These are phyloP conservation scores for Knoxia roxburghii DNA, from an alignment of 257 asterid species.

Conservation along the genomic window DNA sequence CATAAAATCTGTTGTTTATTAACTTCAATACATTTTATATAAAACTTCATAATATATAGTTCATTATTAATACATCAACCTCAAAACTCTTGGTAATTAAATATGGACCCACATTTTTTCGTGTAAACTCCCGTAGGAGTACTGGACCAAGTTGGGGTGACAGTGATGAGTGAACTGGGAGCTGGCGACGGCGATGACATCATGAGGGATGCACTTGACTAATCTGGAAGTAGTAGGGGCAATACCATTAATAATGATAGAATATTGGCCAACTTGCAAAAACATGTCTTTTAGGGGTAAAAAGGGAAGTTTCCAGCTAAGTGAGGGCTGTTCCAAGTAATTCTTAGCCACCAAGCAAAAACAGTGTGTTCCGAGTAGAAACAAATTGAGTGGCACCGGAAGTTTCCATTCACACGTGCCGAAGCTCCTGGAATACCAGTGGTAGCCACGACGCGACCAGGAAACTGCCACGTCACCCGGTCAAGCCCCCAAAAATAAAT, in stretches of 20 bases:
- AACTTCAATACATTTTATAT: too few species aligned
- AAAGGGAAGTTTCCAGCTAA: neutral
- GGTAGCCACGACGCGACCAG: conserved; percentile 11
- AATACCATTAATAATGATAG: neutral
- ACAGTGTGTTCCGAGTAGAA: neutral
- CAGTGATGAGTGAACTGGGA: too few species aligned
- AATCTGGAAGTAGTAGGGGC: neutral
- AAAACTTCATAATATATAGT: too few species aligned
- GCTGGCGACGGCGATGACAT: neutral
- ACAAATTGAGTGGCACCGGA: neutral
- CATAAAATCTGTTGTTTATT: too few species aligned
- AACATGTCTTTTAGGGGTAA: neutral
- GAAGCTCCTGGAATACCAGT: neutral
- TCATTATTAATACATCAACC: too few species aligned
- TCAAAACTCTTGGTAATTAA: too few species aligned
- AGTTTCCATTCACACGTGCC: conserved; percentile 4
- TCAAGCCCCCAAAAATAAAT: neutral
- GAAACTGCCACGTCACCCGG: neutral
- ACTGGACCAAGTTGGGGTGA: too few species aligned
- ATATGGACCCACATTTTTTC: too few species aligned
- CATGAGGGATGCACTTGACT: neutral
- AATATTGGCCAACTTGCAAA: neutral
- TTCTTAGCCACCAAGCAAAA: neutral
- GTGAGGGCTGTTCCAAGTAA: neutral
- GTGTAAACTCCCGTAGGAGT: too few species aligned